phyloP scores from a whole-genome alignment of 2,329 filamentous ascomycete species.

The Meredithiella fracta region DNA sequence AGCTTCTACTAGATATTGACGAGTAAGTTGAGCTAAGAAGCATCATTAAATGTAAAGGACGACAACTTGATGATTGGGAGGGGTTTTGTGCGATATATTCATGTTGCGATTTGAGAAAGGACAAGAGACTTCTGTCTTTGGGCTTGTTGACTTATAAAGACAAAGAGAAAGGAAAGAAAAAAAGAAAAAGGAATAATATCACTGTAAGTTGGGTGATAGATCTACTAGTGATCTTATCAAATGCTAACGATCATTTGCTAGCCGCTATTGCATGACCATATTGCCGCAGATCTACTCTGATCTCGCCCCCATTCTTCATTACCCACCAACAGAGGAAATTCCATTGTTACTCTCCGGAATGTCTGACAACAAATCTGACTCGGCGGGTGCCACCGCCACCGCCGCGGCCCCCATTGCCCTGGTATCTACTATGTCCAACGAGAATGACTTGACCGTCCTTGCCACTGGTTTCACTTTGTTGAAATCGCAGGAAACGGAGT shows the following conservation, averaged over 20 bases:
- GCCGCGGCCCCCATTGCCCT: neutral
- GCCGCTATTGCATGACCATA: too few relatives aligned
- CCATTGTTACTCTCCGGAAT: constrained; percentile 14
- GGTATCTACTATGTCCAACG: too few relatives aligned
- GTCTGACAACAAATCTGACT: constrained; percentile 2
- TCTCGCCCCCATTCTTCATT: neutral
- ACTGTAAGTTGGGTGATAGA: too few relatives aligned
- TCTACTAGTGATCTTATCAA: too few relatives aligned
- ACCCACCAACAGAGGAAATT: neutral
- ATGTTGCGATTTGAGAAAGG: constrained; percentile 16
- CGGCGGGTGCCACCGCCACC: constrained; percentile 11
- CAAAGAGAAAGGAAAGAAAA: too few relatives aligned
- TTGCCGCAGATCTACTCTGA: neutral
- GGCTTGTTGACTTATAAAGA: constrained; percentile 33
- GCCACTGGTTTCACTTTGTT: constrained; percentile 33
- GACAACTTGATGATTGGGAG: too few relatives aligned
- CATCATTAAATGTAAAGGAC: too few relatives aligned
- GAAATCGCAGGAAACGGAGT: constrained; percentile 36
- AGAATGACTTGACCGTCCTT: constrained; percentile 25
- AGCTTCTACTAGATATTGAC: too few relatives aligned
- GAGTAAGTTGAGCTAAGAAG: too few relatives aligned
- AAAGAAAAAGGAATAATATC: too few relatives aligned
- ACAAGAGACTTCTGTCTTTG: constrained; percentile 54
- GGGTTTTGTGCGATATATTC: too few relatives aligned
- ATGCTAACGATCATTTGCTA: too few relatives aligned